Evolutionary conservation across 371 early-diverging fungal genomes (phyloP), one percentile per base, ranked within the genome.

Genomic region (Fennellomyces sp.): DNA sequence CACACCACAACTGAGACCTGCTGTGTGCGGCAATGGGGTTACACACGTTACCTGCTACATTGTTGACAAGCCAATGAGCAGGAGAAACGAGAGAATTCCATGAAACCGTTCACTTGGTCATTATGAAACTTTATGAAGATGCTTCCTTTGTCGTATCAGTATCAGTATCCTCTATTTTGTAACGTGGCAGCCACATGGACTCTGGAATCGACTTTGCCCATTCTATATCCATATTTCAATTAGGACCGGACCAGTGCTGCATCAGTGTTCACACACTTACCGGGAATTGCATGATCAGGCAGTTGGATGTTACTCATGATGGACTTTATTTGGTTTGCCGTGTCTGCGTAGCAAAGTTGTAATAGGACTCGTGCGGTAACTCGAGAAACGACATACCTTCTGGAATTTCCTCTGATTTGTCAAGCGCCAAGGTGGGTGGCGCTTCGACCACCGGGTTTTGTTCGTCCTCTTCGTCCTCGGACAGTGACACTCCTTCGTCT

Each of bases 151-250:
- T n/a, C n/a, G n/a, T n/a, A n/a, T n/a, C n/a, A n/a, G n/a, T n/a
- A n/a, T n/a, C n/a, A n/a, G n/a, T n/a, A n/a, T n/a, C n/a, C n/a
- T n/a, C n/a, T n/a, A n/a, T n/a, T 39, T 39, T 13, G 13, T 39
- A 35, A 33, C 23, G 5, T 25, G 76, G 76, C 28, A 76, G 33
- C 76, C 76, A 76, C n/a, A 65, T 62, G 35, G 64, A 61, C 60
- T 76, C 76, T 25, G 76, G 76, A 19, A 76, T 65, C 26, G 56
- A 52, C 49, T 69, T 76, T 10, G 76, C 76, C 76, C 76, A 76
- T 5, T 69, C 76, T 76, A 47, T 48, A 27, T 52, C 29, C 26
- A 48, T 26, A 60, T 35, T 41, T 45, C 51, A 61, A 48, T 27
- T 50, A 45, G 45, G 51, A 51, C 50, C 31, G 19, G 25, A 29